These are phyloP conservation scores for Hymenoscyphus repandus DNA, from an alignment of 2,329 filamentous ascomycete species.

Conservation along the genomic window DNA sequence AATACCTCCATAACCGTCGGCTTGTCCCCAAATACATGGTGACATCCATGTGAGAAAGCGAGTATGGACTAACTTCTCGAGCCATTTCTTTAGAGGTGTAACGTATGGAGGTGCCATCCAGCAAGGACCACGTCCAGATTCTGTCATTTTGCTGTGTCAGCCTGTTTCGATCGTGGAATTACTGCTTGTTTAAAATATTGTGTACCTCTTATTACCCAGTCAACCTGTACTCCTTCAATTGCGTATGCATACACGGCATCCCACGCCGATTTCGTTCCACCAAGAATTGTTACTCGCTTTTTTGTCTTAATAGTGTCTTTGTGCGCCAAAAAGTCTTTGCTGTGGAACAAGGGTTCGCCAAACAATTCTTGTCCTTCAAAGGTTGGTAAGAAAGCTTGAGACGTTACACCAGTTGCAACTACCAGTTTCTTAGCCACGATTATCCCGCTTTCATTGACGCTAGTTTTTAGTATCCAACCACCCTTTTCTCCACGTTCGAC, in stretches of 20 bases:
- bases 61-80: slow-evolving; percentile 63
- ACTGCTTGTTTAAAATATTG: slow-evolving; percentile 1
- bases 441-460: slow-evolving; percentile 9
- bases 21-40: slow-evolving; percentile 66
- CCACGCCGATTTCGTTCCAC: slow-evolving; percentile 54
- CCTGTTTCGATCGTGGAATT: neutral
- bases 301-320: slow-evolving; percentile 36
- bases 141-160: slow-evolving; percentile 2
- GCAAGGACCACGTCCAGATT: slow-evolving; percentile 50
- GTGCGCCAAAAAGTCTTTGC: slow-evolving; percentile 40
- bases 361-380: slow-evolving; percentile 44
- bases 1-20: slow-evolving; percentile 52
- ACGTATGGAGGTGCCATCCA: slow-evolving; percentile 57
- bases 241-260: slow-evolving; percentile 53
- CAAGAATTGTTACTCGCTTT: slow-evolving; percentile 49
- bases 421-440: slow-evolving; percentile 42
- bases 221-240: slow-evolving; percentile 38
- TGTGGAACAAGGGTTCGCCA: slow-evolving; percentile 43
- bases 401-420: slow-evolving; percentile 51
- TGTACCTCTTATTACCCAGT: slow-evolving; percentile 50
- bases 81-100: slow-evolving; percentile 60
- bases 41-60: slow-evolving; percentile 69
- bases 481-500: slow-evolving; percentile 38
- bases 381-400: slow-evolving; percentile 41
- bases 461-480: slow-evolving; percentile 37